phyloP scores from a whole-genome alignment of 208 protist species.

The Herpetomonas tarakana region DNA sequence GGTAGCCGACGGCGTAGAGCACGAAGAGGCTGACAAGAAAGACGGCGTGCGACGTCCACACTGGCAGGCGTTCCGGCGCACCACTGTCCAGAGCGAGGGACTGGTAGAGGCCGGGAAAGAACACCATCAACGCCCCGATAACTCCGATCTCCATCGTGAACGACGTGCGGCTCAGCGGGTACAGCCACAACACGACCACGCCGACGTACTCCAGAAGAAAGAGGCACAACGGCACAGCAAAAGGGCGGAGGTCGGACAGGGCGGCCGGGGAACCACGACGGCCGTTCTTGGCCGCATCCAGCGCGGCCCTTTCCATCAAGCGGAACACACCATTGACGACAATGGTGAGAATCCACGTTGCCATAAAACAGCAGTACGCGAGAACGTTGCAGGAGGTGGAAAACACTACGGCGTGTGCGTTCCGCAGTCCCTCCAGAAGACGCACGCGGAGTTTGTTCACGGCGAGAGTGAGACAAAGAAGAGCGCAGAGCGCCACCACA shows the following conservation, averaged over 20 bases:
- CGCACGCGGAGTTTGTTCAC: background rate
- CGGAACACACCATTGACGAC: background rate
- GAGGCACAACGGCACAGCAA: background rate
- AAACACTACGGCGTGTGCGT: background rate
- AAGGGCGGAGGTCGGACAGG: background rate
- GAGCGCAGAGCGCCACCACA: background rate
- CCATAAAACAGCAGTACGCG: background rate
- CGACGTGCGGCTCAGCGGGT: slow-evolving; percentile 11
- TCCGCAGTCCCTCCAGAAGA: background rate
- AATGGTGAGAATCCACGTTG: background rate
- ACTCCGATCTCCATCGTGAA: slow-evolving; percentile 8
- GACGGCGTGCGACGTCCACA: slow-evolving; percentile 11
- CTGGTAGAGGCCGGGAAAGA: slow-evolving; percentile 22
- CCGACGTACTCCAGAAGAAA: slow-evolving; percentile 16
- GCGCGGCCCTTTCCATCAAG: background rate
- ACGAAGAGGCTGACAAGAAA: slow-evolving; percentile 19
- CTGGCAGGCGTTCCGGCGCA: slow-evolving; percentile 12
- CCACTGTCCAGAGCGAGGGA: slow-evolving; percentile 10
- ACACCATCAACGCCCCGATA: slow-evolving; percentile 7
- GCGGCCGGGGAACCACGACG: too few species aligned
- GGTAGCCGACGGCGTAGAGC: slow-evolving; percentile 10
- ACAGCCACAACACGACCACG: slow-evolving; percentile 11
- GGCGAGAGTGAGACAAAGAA: background rate
- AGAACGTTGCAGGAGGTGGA: background rate
- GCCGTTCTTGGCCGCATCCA: background rate